Base-by-base conservation (phyloP, 2,329 filamentous ascomycete genomes). In the Septoria linicola region DNA sequence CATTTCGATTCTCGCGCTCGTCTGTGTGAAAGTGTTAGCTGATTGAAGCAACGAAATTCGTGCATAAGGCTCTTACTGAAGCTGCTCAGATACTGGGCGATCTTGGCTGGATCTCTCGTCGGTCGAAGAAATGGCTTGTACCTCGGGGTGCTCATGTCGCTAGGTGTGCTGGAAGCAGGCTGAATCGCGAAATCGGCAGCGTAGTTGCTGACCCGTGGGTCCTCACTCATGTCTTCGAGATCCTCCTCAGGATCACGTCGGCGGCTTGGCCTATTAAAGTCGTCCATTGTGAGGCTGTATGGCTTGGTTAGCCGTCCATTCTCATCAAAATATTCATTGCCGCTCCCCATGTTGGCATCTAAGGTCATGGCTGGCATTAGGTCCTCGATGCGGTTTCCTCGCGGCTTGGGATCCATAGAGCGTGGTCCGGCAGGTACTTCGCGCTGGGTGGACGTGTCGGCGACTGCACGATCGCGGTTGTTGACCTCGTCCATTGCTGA, bases 181-280 rank as follows among this genome's bases (percentile, higher is more conserved):
- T 32, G 41, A n/a, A 13, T 13, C 17, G 25, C 19, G 17, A 17
- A 17, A 6, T 19, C 16, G n/a, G 19, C 37, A 11, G 53, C 55
- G 32, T 56, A 60, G 32, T 53, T 31, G 16, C 42, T 48, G 41
- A 60, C 53, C 3, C 21, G 11, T 3, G 51, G 45, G 10, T 57
- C 40, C n/a, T 61, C 58, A 36, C 42, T 53, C 53, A 54, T 55
- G 3, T 47, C 36, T 21, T 39, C 36, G 23, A 27, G 23, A 10
- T 27, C 23, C 5, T 39, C 20, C 36, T 39, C 36, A 8, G 17
- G 36, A 17, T 21, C 16, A 17, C 17, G 36, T 16, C 20, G 36
- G 36, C 20, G 17, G 8, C 11, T 10, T 13, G 31, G 14, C 31
- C n/a, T 13, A 13, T 34, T 34, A 13, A n/a, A 34, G 13, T 34